Base-by-base conservation (phyloP, 208 protist genomes). In the Sergeia podlipaevii region DNA sequence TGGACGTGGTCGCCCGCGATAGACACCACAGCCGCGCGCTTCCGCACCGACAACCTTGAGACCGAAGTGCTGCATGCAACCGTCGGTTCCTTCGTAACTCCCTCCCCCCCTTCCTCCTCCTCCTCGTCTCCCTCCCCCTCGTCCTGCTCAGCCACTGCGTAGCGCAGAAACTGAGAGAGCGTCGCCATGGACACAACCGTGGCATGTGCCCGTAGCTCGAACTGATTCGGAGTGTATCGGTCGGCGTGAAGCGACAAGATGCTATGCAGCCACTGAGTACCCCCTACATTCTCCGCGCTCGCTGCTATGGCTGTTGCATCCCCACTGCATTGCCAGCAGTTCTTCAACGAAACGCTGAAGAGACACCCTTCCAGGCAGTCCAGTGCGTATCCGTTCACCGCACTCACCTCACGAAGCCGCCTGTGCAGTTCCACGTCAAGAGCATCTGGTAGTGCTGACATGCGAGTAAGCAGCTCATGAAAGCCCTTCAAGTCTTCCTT, bases 181-280 rank as follows among this genome's bases (percentile, higher is more conserved):
- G 36, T 41, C 4, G 30, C 39, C 52, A 47, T 47, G 15, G 32
- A 26, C 20, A 27, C 39, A 7, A 49, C 20, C 6, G 39, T 23
- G 3, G 52, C 52, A 26, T 47, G 52, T 4, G 38, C 3, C 6
- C 52, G 55, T 32, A 49, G 2, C 6, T 32, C 30, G 6, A 13
- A 13, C 48, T 39, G 18, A 10, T 26, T 23, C 26, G 56, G 63
- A 10, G n/a, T 45, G 41, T 20, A 45, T 18, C 7, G 41, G 10
- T 20, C 23, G n/a, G 41, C 44, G 51, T 85, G 65, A n/a, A 83
- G 56, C 21, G 68, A 77, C 27, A 81, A 65, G 7, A 63, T 60
- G 39, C 70, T 82, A 65, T 82, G 72, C 37, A 81, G 62, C 77
- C 80, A 89, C 60, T 88, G 77, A n/a, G 77, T 39, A 26, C 49